Evolutionary conservation across 2,329 filamentous ascomycete genomes (phyloP), one percentile per base, ranked within the genome.

Genomic region (Penicillium griseofulvum): DNA sequence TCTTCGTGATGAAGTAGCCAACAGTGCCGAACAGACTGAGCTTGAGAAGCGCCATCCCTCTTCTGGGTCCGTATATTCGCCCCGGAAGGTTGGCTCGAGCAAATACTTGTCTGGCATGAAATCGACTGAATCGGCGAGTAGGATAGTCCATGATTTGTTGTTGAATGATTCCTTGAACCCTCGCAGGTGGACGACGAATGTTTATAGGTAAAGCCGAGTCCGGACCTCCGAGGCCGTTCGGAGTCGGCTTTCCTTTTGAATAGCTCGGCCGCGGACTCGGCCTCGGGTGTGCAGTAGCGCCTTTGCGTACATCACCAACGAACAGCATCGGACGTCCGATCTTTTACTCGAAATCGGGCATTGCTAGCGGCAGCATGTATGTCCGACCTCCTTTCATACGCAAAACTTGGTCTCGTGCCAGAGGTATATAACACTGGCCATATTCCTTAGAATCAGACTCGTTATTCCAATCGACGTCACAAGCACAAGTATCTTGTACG

Each of bases 1-100:
- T n/a, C n/a, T n/a, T n/a, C n/a, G n/a, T n/a, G n/a, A n/a, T n/a
- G n/a, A n/a, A n/a, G n/a, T n/a, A n/a, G n/a, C n/a, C n/a, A n/a
- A 43, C 41, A 29, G 41, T 43, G 24, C 41, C 41, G 41, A 43
- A 43, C 38, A 41, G 19, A 41, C 41, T 16, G 41, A 43, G 28
- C 41, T 43, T 43, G 41, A 43, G 41, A 43, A 43, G 24, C 41
- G 41, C 41, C 41, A 43, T 43, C 41, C 41, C 41, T 43, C 41
- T 43, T 43, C 41, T 43, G 41, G 41, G 41, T 43, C 41, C 9
- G 41, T 43, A 43, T 28, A 24, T 8, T 43, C 16, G 41, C 41
- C 28, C 17, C 24, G 41, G 41, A 43, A 43, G 29, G 24, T 43
- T 43, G 41, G 41, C 24, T 43, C 41, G 41, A 43, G 41, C 24